Evolutionary conservation across 140 eudicot genomes (phyloP).

Genomic region (Anethum foeniculum): DNA sequence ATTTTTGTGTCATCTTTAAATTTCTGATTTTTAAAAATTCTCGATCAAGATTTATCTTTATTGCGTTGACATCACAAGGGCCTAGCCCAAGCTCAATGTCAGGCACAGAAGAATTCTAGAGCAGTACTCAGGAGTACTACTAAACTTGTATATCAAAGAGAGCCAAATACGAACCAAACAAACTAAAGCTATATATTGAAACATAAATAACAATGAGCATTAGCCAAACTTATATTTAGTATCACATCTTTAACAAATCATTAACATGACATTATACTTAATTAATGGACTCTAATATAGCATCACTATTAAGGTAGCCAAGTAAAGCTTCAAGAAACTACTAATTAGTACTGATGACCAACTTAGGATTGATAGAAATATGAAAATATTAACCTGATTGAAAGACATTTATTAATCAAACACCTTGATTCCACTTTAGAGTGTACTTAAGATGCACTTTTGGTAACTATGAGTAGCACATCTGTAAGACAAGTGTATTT

Average conservation of each 20-base stretch:
- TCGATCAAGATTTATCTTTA: neutral
- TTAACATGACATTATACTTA: neutral
- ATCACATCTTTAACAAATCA: neutral
- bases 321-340: neutral
- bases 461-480: neutral
- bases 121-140: neutral
- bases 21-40: neutral
- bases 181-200: neutral
- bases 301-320: conserved; percentile 1
- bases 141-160: neutral
- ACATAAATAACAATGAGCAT: neutral
- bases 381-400: neutral
- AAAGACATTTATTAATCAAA: neutral
- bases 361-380: neutral
- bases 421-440: neutral
- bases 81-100: neutral
- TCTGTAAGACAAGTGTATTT: neutral
- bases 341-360: neutral
- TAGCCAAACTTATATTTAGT: neutral
- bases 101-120: neutral
- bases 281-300: neutral
- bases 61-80: neutral
- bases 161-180: neutral
- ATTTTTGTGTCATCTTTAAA: neutral
- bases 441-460: neutral